Conservation (phyloP, 768 basidiomycete genomes). For the Lentinula edodes region DNA sequence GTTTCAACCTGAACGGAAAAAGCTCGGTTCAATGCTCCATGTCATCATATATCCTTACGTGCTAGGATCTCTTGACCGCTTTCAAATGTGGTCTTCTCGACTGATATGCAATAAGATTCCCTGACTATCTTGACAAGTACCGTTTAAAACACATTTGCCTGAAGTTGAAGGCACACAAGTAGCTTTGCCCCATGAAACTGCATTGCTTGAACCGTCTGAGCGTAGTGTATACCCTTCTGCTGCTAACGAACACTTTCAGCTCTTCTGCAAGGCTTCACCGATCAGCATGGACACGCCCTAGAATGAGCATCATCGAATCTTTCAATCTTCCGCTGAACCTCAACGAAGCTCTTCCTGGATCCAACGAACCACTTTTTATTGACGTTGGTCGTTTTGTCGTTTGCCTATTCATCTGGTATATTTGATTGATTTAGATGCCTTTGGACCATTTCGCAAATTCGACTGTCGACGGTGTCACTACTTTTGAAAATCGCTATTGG, state of each 20-base stretch:
- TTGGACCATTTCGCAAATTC: slow-evolving; percentile 38
- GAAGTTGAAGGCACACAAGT: not conserved
- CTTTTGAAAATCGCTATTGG: slow-evolving; percentile 45
- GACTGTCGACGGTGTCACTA: slow-evolving; percentile 14
- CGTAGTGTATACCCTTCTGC: not conserved
- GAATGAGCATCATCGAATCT: not conserved
- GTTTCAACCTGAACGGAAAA: not conserved
- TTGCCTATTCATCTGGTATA: not conserved
- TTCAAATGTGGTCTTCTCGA: not conserved
- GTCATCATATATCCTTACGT: not conserved
- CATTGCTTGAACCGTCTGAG: not conserved
- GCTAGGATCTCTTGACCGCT: not conserved
- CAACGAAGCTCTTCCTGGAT: not conserved
- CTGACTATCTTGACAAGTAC: not conserved
- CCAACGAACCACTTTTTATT: not conserved
- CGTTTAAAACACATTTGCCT: not conserved
- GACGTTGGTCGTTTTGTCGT: not conserved
- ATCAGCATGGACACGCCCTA: not conserved
- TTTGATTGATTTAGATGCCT: slow-evolving; percentile 28
- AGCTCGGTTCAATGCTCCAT: not conserved
- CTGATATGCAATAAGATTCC: not conserved
- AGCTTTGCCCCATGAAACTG: not conserved
- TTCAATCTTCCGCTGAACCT: not conserved
- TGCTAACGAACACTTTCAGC: not conserved
- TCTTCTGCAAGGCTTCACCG: not conserved